Evolutionary conservation across 2,329 filamentous ascomycete species (phyloP), one percentile per base, ranked within the genome.

Genomic region (Stachybotrys elegans): DNA sequence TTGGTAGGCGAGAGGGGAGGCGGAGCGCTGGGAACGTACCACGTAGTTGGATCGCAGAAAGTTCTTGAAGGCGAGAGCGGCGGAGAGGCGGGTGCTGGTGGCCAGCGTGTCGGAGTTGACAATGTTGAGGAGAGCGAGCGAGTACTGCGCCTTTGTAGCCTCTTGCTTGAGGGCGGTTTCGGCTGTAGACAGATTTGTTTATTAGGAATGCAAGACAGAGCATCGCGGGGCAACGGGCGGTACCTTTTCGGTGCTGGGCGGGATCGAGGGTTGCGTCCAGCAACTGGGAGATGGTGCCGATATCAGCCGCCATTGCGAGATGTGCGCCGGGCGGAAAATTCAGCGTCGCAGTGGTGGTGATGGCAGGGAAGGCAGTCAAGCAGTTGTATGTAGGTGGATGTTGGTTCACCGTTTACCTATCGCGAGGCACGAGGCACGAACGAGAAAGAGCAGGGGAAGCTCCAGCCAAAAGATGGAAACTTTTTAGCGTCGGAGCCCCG

Each of bases 11-110:
- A 35, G 31, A 27, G 25, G 34, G 42, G 41, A 25, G 21, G 49
- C 36, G 40, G 13, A 6, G 12, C 32, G 35, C 20, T 38, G 40
- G 46, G 13, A 37, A 72, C 80, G 55, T 68, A 85, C 83, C 56
- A 89, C 88, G 81, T 94, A 98, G 73, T 90, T 93, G 61, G 86
- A 82, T 66, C 87, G 86, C 60, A 98, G 90, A 67, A 95, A 95
- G 73, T 98, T 98, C 71, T 98, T 98, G 79, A 98, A 98, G 72
- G 88, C 93, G 48, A 98, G 77, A 22, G 93, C 88, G 57, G 87
- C 88, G 6, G 92, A 82, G 34, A 98, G 82, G 50, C 93, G 84
- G 48, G 88, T 93, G 57, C 88, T 92, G 52, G 76, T 69, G 32
- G 88, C 83, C 51, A 86, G 79, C 34, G 78, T 72, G 45, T 83